Evolutionary conservation across 192 early-diverging fungal genomes (phyloP).

Genomic region (Backusella sp.): DNA sequence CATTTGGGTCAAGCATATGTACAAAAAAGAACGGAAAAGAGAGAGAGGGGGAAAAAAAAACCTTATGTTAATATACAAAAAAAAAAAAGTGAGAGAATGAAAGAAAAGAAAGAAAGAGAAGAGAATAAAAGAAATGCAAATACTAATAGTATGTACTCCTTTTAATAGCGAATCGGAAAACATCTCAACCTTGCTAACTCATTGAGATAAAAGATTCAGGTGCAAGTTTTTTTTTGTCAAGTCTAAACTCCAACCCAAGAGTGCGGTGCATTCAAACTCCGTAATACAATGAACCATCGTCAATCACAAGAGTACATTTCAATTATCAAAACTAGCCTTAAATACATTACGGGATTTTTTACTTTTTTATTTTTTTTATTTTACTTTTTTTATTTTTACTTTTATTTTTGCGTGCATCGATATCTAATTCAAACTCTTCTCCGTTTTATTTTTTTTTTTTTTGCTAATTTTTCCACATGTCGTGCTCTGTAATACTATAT

Average conservation of each 20-base stretch:
- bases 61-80: background rate
- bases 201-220: background rate
- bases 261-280: background rate
- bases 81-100: background rate
- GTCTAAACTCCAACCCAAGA: background rate
- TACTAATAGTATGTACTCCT: background rate
- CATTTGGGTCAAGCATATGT: background rate
- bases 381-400: no score
- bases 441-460: no score
- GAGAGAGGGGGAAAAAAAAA: no score
- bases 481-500: background rate
- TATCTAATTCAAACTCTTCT: no score
- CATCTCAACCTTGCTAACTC: background rate
- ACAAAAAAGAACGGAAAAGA: background rate
- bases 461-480: background rate
- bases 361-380: no score
- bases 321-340: background rate
- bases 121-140: background rate
- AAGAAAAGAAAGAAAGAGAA: background rate
- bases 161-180: background rate
- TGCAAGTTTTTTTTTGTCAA: background rate
- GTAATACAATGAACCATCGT: background rate
- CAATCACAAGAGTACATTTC: background rate
- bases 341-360: background rate
- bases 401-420: no score